phyloP scores from a whole-genome alignment of 768 basidiomycete species.

The Exsudoporus frostii region DNA sequence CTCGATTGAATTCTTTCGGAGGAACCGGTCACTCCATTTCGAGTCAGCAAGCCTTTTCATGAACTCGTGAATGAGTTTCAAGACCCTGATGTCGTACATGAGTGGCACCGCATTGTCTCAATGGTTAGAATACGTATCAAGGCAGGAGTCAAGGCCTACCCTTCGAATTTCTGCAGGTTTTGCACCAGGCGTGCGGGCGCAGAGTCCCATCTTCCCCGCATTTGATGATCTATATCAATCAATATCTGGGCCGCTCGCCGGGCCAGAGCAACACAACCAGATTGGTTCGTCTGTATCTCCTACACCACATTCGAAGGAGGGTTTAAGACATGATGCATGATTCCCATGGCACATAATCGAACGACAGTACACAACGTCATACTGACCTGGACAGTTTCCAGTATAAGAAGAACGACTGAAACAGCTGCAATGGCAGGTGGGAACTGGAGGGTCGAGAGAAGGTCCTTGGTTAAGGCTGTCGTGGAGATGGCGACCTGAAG shows the following conservation, averaged over 20 bases:
- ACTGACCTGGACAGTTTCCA: conserved; percentile 45
- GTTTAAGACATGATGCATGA: not conserved
- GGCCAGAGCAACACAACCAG: conserved; percentile 38
- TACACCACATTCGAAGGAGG: conserved; percentile 5
- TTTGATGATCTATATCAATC: conserved; percentile 42
- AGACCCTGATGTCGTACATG: conserved; percentile 27
- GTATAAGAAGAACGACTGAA: conserved; percentile 39
- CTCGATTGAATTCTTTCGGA: conserved; percentile 41
- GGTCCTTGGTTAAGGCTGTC: conserved; percentile 28
- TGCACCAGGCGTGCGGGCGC: conserved; percentile 39
- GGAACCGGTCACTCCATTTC: conserved; percentile 41
- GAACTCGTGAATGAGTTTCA: conserved; percentile 38
- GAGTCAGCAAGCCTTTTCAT: conserved; percentile 37
- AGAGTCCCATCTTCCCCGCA: conserved; percentile 43
- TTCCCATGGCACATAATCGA: not conserved
- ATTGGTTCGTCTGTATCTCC: conserved; percentile 37
- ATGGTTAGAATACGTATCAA: not conserved
- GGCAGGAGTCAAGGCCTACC: conserved; percentile 25
- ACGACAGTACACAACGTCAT: not conserved
- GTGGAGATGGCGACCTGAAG: conserved; percentile 32
- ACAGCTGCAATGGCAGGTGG: conserved; percentile 43
- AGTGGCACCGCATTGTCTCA: not conserved
- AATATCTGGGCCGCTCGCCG: conserved; percentile 41
- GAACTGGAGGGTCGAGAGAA: conserved; percentile 37
- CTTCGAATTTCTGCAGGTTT: conserved; percentile 41